Base-by-base conservation (phyloP, 352 stramenopile genomes). In the Pythium volutum region DNA sequence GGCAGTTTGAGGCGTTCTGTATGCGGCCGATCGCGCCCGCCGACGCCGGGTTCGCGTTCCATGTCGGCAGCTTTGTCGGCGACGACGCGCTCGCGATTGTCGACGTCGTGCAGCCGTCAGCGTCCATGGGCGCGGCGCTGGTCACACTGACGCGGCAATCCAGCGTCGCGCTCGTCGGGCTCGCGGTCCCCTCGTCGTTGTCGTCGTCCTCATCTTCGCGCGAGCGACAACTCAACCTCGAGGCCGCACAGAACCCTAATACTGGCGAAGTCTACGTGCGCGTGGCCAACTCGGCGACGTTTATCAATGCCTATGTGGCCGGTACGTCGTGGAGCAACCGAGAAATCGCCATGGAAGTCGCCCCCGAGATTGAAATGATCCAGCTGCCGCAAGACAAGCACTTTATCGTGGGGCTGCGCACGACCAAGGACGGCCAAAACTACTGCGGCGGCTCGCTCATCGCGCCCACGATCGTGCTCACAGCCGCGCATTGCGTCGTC, bases 381-480 rank as follows among this genome's bases (percentile, higher is more conserved):
- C n/a, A n/a, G 7, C 31, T 36, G 31, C 31, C 31, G 2, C 31
- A 36, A 11, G 3, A n/a, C 20, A 52, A 46, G 31, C 48, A 55
- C 4, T 72, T 55, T 39, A 55, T 68, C 39, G 65, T 72, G 1
- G 65, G 65, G 8, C 49, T 72, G 1, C 65, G 65, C 12, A 52
- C 65, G 20, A 72, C 65, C 25, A 61, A 67, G n/a, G 52, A 62
- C 29, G 64, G 67, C 7, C 59, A 74, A 43, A 74, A 73, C 27
- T 80, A 75, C 47, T 82, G 74, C 47, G 74, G 71, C n/a, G 74
- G 74, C 15, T 70, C 55, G 12, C 56, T 82, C 11, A 78, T 82
- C 25, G 51, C 74, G 20, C 64, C 70, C 5, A 53, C 66, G 42
- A 76, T 69, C 42, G 67, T 82, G 34, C 64, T 82, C 46, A 82